Conservation (phyloP, 352 stramenopile species). For the Phytophthora idaei region DNA sequence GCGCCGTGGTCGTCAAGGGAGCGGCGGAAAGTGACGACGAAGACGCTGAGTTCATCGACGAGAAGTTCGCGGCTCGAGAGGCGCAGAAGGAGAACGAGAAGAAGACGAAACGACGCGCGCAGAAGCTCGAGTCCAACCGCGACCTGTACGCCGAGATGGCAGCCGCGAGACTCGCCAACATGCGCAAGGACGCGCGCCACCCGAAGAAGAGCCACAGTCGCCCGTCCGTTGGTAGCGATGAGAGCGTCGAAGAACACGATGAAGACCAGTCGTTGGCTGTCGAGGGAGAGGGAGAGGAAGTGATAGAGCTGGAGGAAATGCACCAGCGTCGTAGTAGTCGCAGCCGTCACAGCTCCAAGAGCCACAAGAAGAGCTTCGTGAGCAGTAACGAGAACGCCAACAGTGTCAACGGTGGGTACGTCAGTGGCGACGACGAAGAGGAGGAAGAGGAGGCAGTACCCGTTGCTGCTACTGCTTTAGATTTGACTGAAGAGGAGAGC, state of each 20-base stretch:
- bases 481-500: constrained; percentile 18
- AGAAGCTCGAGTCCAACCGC: constrained; percentile 78
- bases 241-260: constrained; percentile 39
- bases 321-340: constrained; percentile 26
- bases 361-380: constrained; percentile 40
- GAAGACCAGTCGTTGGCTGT: constrained; percentile 30
- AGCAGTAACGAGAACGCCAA: constrained; percentile 34
- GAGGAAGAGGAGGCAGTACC: constrained; percentile 11
- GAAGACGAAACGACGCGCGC: constrained; percentile 49
- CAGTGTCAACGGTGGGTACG: constrained; percentile 11
- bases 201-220: constrained; percentile 41
- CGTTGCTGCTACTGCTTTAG: neutral
- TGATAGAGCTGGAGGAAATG: constrained; percentile 24
- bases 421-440: constrained; percentile 27
- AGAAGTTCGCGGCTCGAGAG: constrained; percentile 44
- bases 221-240: constrained; percentile 18
- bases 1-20: constrained; percentile 50
- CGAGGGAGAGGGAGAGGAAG: constrained; percentile 24
- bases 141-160: constrained; percentile 79
- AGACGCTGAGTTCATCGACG: constrained; percentile 60
- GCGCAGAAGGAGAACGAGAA: constrained; percentile 65
- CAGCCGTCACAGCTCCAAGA: constrained; percentile 31
- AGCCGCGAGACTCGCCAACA: constrained; percentile 53
- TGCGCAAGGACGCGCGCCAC: constrained; percentile 74
- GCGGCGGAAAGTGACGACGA: constrained; percentile 25